A percentile compares a stretch with the other conserved stretches of the same genome.
Conservation (phyloP, 2,329 filamentous ascomycete genomes). For the Cytospora leucostoma region DNA sequence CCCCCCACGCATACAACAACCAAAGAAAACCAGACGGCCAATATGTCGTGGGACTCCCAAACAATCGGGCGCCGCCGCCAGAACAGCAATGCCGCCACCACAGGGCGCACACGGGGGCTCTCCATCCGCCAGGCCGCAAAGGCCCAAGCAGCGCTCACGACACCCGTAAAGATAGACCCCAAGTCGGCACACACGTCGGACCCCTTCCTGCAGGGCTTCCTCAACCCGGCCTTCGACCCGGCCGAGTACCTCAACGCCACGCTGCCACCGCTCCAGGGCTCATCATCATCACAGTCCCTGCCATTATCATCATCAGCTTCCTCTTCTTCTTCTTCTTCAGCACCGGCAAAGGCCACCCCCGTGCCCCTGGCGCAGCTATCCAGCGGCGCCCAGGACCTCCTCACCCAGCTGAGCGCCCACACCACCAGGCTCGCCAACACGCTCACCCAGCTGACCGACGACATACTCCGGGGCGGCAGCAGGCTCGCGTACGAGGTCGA, state of each 20-base stretch:
- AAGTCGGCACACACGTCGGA: conserved; percentile 69
- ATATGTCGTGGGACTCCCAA: conserved; percentile 46
- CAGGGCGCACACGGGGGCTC: conserved; percentile 39
- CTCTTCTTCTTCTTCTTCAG: conserved; percentile 27
- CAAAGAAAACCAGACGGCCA: background rate
- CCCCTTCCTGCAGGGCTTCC: conserved; percentile 72
- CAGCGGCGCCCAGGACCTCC: conserved; percentile 76
- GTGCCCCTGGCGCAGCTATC: conserved; percentile 76
- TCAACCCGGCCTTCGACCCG: conserved; percentile 76
- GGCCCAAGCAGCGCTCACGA: conserved; percentile 24
- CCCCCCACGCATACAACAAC: too few species aligned
- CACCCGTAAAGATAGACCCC: conserved; percentile 42
- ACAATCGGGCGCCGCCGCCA: conserved; percentile 46
- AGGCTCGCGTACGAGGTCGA: conserved; percentile 94
- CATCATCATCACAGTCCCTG: conserved; percentile 33
- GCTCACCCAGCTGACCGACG: conserved; percentile 88
- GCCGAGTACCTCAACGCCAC: conserved; percentile 81
- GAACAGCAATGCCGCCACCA: conserved; percentile 46
- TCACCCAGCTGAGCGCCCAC: conserved; percentile 86
- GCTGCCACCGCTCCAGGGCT: conserved; percentile 66
- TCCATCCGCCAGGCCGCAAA: conserved; percentile 43
- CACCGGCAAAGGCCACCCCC: conserved; percentile 38
- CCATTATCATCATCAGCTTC: conserved; percentile 20
- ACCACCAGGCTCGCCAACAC: conserved; percentile 79
- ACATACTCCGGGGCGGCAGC: conserved; percentile 86